Evolutionary conservation across 169 alveolate genomes (phyloP).

Genomic region (Cryptosporidium ryanae): DNA sequence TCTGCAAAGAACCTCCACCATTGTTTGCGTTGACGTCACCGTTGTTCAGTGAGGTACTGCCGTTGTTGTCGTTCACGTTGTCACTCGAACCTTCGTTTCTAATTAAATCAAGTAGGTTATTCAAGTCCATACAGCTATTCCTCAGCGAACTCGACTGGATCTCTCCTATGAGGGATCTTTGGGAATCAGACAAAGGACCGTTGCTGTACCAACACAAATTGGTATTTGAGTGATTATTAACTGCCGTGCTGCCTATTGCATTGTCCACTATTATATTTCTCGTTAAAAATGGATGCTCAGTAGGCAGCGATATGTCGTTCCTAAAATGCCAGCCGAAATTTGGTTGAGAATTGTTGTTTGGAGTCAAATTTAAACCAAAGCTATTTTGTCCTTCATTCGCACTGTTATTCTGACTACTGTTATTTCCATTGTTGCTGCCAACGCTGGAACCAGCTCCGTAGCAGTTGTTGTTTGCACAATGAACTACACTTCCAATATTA

Average conservation of each 20-base stretch:
- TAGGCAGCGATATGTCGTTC: conserved; percentile 59
- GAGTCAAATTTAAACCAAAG: background rate
- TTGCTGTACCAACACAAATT: conserved; percentile 64
- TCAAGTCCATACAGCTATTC: conserved; percentile 9
- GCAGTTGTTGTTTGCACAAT: background rate
- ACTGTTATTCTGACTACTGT: background rate
- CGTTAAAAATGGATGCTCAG: conserved; percentile 68
- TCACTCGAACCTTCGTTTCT: conserved; percentile 2
- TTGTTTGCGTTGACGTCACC: background rate
- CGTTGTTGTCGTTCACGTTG: background rate
- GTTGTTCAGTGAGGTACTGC: background rate
- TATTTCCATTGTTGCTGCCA: too few species aligned
- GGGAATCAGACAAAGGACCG: conserved; percentile 50
- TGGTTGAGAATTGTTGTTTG: conserved; percentile 32
- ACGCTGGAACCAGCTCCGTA: background rate
- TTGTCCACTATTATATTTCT: conserved; percentile 59
- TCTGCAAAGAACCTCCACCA: background rate
- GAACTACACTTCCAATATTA: conserved; percentile 17
- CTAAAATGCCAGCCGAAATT: conserved; percentile 59
- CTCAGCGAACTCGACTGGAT: conserved; percentile 56
- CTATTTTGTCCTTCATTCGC: background rate
- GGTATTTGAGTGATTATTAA: background rate
- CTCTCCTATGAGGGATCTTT: conserved; percentile 62
- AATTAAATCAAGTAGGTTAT: conserved; percentile 16
- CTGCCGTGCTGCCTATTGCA: conserved; percentile 3